Evolutionary conservation across 2,329 filamentous ascomycete species (phyloP).

Genomic region (Stachybotrys elegans): DNA sequence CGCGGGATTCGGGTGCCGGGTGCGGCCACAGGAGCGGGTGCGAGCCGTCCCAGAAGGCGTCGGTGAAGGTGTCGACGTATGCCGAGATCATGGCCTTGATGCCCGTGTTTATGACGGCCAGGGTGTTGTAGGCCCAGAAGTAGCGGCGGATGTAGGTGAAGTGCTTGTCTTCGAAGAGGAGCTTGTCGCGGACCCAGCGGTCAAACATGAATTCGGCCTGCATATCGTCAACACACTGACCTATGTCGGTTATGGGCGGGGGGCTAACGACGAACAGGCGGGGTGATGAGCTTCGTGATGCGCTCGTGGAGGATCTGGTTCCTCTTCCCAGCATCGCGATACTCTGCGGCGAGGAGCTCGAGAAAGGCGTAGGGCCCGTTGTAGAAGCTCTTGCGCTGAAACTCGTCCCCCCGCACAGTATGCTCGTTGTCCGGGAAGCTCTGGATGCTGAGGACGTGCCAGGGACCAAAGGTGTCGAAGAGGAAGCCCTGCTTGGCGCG

Average conservation of each 20-base stretch:
- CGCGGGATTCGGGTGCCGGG: constrained; percentile 35
- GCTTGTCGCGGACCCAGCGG: constrained; percentile 46
- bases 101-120: constrained; percentile 54
- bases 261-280: no score
- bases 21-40: constrained; percentile 53
- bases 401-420: constrained; percentile 50
- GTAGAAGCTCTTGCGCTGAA: constrained; percentile 46
- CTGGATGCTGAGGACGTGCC: constrained; percentile 55
- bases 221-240: no score
- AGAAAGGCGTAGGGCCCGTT: constrained; percentile 60
- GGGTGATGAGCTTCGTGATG: constrained; percentile 55
- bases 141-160: constrained; percentile 59
- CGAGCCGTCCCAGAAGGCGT: constrained; percentile 52
- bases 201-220: constrained; percentile 55
- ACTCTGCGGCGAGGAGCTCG: constrained; percentile 53
- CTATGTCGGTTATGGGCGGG: no score
- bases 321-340: constrained; percentile 53
- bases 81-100: constrained; percentile 54
- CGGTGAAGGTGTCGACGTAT: constrained; percentile 52
- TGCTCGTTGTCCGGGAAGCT: constrained; percentile 55
- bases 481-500: constrained; percentile 45
- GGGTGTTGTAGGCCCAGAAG: constrained; percentile 58
- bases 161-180: constrained; percentile 55
- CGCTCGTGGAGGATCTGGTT: constrained; percentile 51
- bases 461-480: constrained; percentile 55